phyloP scores from a whole-genome alignment of 345 rosid species.

The Sonneratia alba region DNA sequence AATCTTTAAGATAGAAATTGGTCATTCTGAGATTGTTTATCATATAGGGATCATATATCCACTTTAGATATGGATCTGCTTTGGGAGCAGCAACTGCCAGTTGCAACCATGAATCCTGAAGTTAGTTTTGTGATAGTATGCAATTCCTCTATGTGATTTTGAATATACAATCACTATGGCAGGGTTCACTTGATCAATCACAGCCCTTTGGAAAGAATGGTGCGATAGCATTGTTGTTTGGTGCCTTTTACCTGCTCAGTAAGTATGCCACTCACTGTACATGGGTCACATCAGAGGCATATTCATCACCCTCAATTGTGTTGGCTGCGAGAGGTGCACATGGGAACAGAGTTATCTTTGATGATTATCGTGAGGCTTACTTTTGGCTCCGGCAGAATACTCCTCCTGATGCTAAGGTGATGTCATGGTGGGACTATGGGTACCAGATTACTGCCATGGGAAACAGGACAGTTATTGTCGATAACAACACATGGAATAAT shows the following conservation, averaged over 20 bases:
- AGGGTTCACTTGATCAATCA: conserved; percentile 84
- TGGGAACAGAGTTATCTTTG: conserved; percentile 58
- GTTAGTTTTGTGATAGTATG: neutral
- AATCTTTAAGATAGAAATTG: neutral
- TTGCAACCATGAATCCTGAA: neutral
- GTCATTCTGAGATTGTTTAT: neutral
- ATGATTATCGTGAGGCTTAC: conserved; percentile 97
- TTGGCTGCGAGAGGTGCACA: conserved; percentile 99
- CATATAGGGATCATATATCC: neutral
- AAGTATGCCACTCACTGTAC: conserved; percentile 88
- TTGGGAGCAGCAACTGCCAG: neutral
- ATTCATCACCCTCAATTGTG: conserved; percentile 97
- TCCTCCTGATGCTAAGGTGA: conserved; percentile 90
- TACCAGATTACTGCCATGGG: conserved; percentile 99
- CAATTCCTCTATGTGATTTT: neutral
- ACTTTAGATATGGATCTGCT: neutral
- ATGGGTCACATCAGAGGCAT: conserved; percentile 99
- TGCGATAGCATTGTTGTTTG: conserved; percentile 72
- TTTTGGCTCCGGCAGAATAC: conserved; percentile 98
- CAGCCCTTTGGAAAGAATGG: conserved; percentile 93
- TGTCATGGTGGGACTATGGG: conserved; percentile 99
- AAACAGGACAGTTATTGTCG: conserved; percentile 96
- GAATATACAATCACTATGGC: conserved; percentile 11
- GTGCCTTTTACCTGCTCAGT: conserved; percentile 85
- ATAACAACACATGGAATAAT: conserved; percentile 98